phyloP scores from a whole-genome alignment of 192 early-diverging fungal species.

The Rhizoclosmatium sp. region DNA sequence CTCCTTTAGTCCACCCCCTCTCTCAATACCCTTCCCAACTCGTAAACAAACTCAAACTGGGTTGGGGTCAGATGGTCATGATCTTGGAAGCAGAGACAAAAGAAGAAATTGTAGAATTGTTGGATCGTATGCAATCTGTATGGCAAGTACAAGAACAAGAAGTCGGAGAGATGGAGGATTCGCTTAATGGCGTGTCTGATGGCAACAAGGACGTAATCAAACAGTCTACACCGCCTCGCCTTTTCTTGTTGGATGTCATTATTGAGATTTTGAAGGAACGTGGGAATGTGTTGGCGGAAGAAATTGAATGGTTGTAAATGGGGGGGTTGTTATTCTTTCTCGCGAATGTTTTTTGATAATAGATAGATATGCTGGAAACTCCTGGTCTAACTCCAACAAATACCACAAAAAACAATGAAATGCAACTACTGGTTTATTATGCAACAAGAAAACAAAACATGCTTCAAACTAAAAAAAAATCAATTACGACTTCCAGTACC shows the following conservation, averaged over 20 bases:
- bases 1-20: conserved; percentile 1
- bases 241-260: conserved; percentile 16
- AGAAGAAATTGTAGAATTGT: conserved; percentile 7
- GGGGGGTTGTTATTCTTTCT: background rate
- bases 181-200: background rate
- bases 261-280: conserved; percentile 4
- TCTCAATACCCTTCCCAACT: background rate
- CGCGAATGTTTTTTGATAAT: background rate
- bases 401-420: background rate
- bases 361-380: background rate
- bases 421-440: background rate
- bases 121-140: background rate
- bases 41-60: background rate
- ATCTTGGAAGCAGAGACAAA: conserved; percentile 13
- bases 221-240: background rate
- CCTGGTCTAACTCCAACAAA: background rate
- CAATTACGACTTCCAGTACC: background rate
- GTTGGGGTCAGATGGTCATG: conserved; percentile 31
- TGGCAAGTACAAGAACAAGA: background rate
- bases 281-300: background rate
- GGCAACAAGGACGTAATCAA: background rate
- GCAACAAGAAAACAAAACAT: background rate
- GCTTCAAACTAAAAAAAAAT: background rate
- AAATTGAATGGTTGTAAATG: conserved; percentile 17
- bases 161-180: background rate